Base-by-base conservation (phyloP, 257 asterid genomes). In the Nicotiana noctiflora region DNA sequence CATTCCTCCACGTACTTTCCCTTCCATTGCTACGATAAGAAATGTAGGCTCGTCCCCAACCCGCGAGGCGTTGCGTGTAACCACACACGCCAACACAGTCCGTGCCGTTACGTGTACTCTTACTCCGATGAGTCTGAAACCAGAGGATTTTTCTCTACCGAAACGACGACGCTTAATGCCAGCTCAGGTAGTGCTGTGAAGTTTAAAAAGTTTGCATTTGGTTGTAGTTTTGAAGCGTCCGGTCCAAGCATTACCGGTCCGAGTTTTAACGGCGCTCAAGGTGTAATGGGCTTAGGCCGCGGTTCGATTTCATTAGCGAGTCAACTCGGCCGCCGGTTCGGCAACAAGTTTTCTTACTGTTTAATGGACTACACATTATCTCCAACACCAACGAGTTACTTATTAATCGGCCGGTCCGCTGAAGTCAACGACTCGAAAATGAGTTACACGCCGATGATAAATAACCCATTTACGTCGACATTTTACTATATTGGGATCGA, bases 281-380 rank as follows among this genome's bases (percentile, higher is more conserved):
- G 98, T 0, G 97, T 94, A 4, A 79, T 94, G 88, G 98, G 98
- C 61, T 14, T 94, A 88, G 98, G 98, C 74, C 90, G 96, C 17
- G 98, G 97, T 52, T 87, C 94, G 52, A 92, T 94, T 21, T 92
- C 97, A 0, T 84, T 94, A 37, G 32, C 94, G 0, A 88, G 97
- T 1, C 97, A 92, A 56, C 53, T 92, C 86, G 95, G 98, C 86
- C 87, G 87, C 19, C 63, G 65, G 37, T 92, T 92, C 21, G 97
- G 97, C 0, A 89, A 83, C 83, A 89, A 88, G 79, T 94, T 94
- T 27, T 91, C 98, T 2, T 94, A 92, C 44, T 94, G 98, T 76
- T 82, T 94, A 31, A 82, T 85, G 93, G 98, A 94, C 37, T 92
- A 90, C 89, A 90, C 92, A 0, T 90, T 89, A 13, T 67, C 94